Base-by-base conservation (phyloP, 768 basidiomycete species). In the Kwoniella botswanensis region DNA sequence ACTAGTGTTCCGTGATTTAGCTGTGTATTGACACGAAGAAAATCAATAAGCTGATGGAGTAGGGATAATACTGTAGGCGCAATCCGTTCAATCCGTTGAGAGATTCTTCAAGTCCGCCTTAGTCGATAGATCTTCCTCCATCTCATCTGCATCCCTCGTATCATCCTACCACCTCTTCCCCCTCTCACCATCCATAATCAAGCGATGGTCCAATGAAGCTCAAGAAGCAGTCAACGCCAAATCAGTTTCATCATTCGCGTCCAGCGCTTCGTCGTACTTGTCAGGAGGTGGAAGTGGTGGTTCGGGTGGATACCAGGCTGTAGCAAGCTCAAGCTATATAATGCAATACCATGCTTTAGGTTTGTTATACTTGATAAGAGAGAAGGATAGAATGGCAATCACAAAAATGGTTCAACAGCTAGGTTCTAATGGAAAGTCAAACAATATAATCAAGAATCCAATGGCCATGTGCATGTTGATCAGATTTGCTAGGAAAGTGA, bases 391-490 rank as follows among this genome's bases (percentile, higher is more conserved):
- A 72, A 99, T 98, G 97, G 97, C 97, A 3, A 90, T 98, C 43
- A 98, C 94, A 35, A 99, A 98, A 86, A 96, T 98, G 94, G 95
- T 99, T 62, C 96, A 98, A 84, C 96, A 98, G 82, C 88, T 98
- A 18, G 82, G 83, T 1, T 82, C 82, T 1, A 73, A 65, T 56
- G 82, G 77, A 18, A 80, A 92, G 55, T 93, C 93, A 5, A 93
- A 93, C 15, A 92, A 92, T 78, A 90, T 90, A 11, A 82, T 99
- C 76, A 94, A 94, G 86, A 98, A 94, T 82, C 90, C 96, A 6
- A 94, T 97, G 92, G 94, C 97, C 4, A 86, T 98, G 43, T 98
- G 94, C 84, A 97, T 99, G 95, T 87, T 99, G 74, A 96, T 98
- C 83, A 90, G 96, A 29, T 98, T 94, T 85, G 94, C 96, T 13